Percentiles rank a stretch among this genome's conserved stretches.
phyloP scores from a whole-genome alignment of 2,329 filamentous ascomycete genomes.

The Cladosporium sp. region DNA sequence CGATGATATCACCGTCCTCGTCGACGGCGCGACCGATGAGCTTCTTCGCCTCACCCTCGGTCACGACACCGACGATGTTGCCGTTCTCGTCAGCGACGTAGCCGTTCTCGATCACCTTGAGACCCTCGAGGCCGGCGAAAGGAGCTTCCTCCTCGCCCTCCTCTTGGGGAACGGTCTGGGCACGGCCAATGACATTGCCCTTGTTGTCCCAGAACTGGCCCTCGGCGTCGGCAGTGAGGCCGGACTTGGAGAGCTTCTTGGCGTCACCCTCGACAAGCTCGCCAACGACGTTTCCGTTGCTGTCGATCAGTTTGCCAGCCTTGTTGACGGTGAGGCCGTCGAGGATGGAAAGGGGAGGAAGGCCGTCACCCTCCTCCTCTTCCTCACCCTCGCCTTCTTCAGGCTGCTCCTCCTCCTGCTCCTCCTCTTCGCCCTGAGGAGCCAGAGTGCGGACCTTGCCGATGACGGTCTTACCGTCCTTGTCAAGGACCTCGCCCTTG shows the following conservation, averaged over 20 bases:
- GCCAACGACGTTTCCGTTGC: constrained; percentile 41
- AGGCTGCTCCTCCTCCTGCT: constrained; percentile 20
- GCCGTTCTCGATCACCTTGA: constrained; percentile 45
- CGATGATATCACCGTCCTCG: constrained; percentile 48
- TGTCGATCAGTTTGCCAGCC: constrained; percentile 44
- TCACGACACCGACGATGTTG: constrained; percentile 44
- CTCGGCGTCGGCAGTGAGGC: constrained; percentile 39
- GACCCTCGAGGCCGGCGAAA: constrained; percentile 46
- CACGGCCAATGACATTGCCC: constrained; percentile 46
- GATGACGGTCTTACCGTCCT: constrained; percentile 53
- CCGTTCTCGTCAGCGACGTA: constrained; percentile 46
- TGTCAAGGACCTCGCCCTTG: constrained; percentile 59
- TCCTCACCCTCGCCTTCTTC: constrained; percentile 35
- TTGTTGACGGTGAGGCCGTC: constrained; percentile 47
- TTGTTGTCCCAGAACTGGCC: constrained; percentile 51
- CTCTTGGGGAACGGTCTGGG: constrained; percentile 42
- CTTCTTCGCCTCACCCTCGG: constrained; percentile 47
- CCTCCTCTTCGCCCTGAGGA: constrained; percentile 31
- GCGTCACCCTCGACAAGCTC: constrained; percentile 46
- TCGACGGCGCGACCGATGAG: constrained; percentile 45
- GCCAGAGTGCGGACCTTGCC: constrained; percentile 53
- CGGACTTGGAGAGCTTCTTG: constrained; percentile 48
- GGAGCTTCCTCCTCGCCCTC: constrained; percentile 43
- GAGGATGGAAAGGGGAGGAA: constrained; percentile 44
- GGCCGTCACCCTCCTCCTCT: constrained; percentile 30